Conservation (phyloP, 1,284 basidiomycete species). For the Irpex sp. region DNA sequence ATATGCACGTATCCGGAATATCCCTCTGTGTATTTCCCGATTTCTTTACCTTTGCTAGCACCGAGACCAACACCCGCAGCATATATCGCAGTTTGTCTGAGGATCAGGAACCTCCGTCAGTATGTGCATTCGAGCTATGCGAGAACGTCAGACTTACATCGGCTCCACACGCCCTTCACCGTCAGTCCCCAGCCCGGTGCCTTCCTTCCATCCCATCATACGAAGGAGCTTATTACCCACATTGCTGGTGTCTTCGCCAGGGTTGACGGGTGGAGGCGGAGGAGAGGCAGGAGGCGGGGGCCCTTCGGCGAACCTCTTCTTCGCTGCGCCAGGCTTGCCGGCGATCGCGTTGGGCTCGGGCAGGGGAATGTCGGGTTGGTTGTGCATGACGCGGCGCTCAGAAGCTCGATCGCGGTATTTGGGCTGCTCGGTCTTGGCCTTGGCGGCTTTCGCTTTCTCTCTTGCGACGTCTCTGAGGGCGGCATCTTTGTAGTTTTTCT, state of each 20-base stretch:
- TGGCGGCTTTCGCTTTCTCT: conserved; percentile 57
- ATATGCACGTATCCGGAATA: conserved; percentile 71
- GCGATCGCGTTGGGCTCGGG: conserved; percentile 40
- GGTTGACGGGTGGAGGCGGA: conserved; percentile 57
- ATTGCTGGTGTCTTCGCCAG: conserved; percentile 75
- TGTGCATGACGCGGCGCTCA: conserved; percentile 83
- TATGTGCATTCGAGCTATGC: conserved; percentile 1
- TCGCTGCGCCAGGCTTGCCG: conserved; percentile 15
- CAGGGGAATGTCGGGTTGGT: conserved; percentile 81
- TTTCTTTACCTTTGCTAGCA: conserved; percentile 82
- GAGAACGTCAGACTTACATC: conserved; percentile 45
- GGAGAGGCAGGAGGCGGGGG: conserved; percentile 62
- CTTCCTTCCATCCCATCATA: conserved; percentile 95
- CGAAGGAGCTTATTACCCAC: conserved; percentile 88
- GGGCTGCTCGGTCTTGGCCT: conserved; percentile 40
- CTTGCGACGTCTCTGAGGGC: conserved; percentile 69
- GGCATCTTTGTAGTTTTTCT: conserved; percentile 81
- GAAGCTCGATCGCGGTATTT: conserved; percentile 92
- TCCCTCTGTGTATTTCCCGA: conserved; percentile 71
- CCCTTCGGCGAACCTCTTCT: conserved; percentile 55
- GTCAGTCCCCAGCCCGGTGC: conserved; percentile 77
- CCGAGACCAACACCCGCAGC: conserved; percentile 84
- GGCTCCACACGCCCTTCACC: conserved; percentile 86
- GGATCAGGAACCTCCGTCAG: background rate
- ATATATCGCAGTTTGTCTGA: conserved; percentile 78